A percentile compares a stretch with the other conserved stretches of the same genome.
Evolutionary conservation across 192 early-diverging fungal genomes (phyloP).

Genomic region (Backusella mclennaniae): DNA sequence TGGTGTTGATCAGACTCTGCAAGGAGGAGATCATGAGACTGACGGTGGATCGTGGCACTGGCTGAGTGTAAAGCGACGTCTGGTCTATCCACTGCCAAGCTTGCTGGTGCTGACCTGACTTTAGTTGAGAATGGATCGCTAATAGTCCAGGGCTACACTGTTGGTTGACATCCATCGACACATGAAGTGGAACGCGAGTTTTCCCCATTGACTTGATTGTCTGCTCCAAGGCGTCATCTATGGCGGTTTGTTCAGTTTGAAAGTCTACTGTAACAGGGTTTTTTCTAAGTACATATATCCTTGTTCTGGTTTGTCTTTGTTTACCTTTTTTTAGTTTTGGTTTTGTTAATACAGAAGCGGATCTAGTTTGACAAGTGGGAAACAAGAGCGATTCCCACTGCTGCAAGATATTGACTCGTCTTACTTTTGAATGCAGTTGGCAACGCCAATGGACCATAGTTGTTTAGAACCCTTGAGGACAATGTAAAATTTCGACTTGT

Average conservation of each 20-base stretch:
- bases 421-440: constrained; percentile 15
- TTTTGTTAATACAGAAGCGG: not conserved
- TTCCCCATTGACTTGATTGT: not conserved
- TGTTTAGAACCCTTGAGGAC: not conserved
- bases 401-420: not conserved
- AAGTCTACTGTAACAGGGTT: not conserved
- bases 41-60: not conserved
- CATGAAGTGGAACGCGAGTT: constrained; percentile 7
- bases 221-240: constrained; percentile 8
- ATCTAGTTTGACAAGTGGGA: constrained; percentile 2
- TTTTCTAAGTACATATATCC: too few species aligned
- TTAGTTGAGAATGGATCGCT: not conserved
- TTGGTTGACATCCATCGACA: constrained; percentile 3
- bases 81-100: constrained; percentile 14
- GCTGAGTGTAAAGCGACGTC: not conserved
- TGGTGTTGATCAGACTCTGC: not conserved
- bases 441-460: constrained; percentile 13
- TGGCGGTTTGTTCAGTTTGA: not conserved
- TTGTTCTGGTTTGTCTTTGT: not conserved
- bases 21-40: not conserved
- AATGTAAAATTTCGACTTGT: not conserved
- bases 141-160: constrained; percentile 3
- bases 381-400: constrained; percentile 2
- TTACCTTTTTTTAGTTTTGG: constrained; percentile 4
- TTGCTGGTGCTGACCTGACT: not conserved